These are phyloP conservation scores for Backusella westeae DNA, from an alignment of 192 early-diverging fungal species.

Conservation along the genomic window DNA sequence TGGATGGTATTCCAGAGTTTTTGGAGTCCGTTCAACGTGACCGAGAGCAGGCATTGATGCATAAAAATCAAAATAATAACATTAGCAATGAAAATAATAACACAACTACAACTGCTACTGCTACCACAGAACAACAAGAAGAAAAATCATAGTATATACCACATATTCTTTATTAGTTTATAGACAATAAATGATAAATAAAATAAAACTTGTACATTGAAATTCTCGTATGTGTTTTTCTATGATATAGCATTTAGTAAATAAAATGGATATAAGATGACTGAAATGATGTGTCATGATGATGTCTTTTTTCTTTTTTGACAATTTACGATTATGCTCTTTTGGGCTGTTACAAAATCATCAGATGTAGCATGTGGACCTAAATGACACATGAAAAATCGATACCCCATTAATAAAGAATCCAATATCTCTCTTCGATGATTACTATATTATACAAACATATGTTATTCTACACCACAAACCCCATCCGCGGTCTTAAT, in stretches of 20 bases:
- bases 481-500: too few relatives aligned
- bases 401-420: too few relatives aligned
- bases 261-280: neutral
- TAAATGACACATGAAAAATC: too few relatives aligned
- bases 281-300: neutral
- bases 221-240: neutral
- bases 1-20: slow-evolving; percentile 17
- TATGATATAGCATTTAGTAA: too few relatives aligned
- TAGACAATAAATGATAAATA: neutral
- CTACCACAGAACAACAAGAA: neutral
- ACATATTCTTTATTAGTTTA: neutral
- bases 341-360: too few relatives aligned
- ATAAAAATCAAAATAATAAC: slow-evolving; percentile 5
- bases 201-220: neutral
- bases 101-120: neutral
- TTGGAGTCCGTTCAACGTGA: slow-evolving; percentile 22
- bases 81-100: neutral
- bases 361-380: too few relatives aligned
- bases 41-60: slow-evolving; percentile 24
- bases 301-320: neutral
- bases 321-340: neutral
- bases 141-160: neutral
- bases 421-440: too few relatives aligned
- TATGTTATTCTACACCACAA: too few relatives aligned
- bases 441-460: too few relatives aligned